Base-by-base conservation (phyloP, 225 moss, liverwort and hornwort genomes). In the Marchantia polymorpha region DNA sequence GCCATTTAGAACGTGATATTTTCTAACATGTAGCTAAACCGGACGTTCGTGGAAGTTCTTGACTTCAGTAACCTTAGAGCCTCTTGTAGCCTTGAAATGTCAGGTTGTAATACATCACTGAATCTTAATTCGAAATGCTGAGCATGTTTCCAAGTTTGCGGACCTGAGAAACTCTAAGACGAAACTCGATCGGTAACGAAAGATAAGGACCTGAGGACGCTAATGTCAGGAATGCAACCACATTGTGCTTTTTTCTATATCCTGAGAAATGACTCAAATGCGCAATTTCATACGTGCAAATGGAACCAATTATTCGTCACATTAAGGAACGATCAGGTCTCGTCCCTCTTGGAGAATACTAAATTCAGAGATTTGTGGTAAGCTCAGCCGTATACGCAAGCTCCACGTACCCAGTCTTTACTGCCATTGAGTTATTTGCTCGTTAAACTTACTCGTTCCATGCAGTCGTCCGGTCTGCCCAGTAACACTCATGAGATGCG, bases 111-210 rank as follows among this genome's bases (percentile, higher is more conserved):
- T 65, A 8, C 7, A 4, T 10, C 10, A 65, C 29, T 2, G 61
- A 61, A 17, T 22, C 23, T 65, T 65, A 65, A 65, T n/a, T 7
- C 0, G 22, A 50, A 71, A 3, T 61, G n/a, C 8, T 56, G 19
- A 9, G 0, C 15, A 30, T 29, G 7, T 75, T 8, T 52, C 82
- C 86, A 96, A 94, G 79, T 94, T 87, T 47, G 97, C 93, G 4
- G 93, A 92, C 79, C 82, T 94, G 79, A 97, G 94, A 75, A 97
- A 94, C 82, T 93, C 94, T 17, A 93, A 93, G 84, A 93, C 91
- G 78, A 93, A 97, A 80, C 93, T 97, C 73, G 85, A 66, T 70
- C 92, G 66, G 93, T 97, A 77, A 92, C 94, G n/a, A 94, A 93
- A n/a, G 97, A 94, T 86, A 92, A 91, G 86, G 93, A 94, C 74